Evolutionary conservation across 1,284 basidiomycete species (phyloP), one percentile per base, ranked within the genome.

Genomic region (Neonothopanus nambi): DNA sequence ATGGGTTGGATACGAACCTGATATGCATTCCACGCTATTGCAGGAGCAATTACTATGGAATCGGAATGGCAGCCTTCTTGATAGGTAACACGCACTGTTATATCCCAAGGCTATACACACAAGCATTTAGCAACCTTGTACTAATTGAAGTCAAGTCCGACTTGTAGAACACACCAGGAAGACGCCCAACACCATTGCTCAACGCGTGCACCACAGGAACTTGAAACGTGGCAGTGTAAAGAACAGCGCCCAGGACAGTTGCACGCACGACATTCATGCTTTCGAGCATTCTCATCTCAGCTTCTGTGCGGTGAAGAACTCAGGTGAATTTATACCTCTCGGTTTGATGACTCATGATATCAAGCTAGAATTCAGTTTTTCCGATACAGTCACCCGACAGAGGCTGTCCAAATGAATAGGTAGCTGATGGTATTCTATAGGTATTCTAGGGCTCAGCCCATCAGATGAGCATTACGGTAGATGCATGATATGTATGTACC

Each of bases 21-120:
- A 37, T 58, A 65, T 17, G 60, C 62, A 51, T 65, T 65, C 64
- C 64, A 65, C 26, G 64, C 64, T 65, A 50, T 18, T 33, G n/a
- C 30, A 35, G n/a, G 36, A 15, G 41, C 23, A 26, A 30, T 23
- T 13, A 20, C 9, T 9, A 9, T 13, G 9, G 18, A 43, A 20
- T 9, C 21, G 21, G 7, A 12, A 52, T 26, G 5, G n/a, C n/a
- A n/a, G n/a, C 3, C 23, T 17, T 30, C 12, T 9, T 3, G 33
- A 5, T 6, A 26, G 26, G 18, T 5, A 18, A 20, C n/a, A 38
- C 54, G n/a, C 21, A 56, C 54, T 56, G 35, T 56, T 56, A 28
- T 56, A 56, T 36, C 54, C 54, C 50, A 56, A 20, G 18, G 38
- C 47, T 58, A 7, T 51, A 33, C n/a, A 18, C 5, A 28, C 20